These are phyloP conservation scores for Guyanaporus albipodus DNA, from an alignment of 768 basidiomycete genomes.

Conservation along the genomic window DNA sequence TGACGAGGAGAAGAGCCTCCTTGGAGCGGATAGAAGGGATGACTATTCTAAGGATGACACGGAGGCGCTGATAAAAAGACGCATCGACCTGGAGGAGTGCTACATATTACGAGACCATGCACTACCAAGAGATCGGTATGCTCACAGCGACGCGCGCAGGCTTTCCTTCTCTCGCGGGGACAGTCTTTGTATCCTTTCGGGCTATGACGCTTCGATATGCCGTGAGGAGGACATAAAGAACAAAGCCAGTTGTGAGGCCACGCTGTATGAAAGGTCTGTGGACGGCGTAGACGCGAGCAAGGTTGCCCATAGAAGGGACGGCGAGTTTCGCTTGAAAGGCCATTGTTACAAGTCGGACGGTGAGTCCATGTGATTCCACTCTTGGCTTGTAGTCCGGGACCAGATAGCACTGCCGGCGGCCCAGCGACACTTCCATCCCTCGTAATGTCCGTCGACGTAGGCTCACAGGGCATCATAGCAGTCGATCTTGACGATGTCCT, in stretches of 20 bases:
- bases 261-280: constrained; percentile 75
- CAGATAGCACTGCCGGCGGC: too few species aligned
- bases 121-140: constrained; percentile 10
- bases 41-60: constrained; percentile 75
- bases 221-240: constrained; percentile 62
- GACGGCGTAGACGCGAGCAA: constrained; percentile 51
- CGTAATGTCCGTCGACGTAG: too few species aligned
- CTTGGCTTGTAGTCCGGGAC: too few species aligned
- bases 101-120: too few species aligned
- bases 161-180: constrained; percentile 35
- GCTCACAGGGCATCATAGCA: constrained; percentile 52
- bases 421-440: too few species aligned
- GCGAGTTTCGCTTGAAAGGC: too few species aligned
- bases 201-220: constrained; percentile 58
- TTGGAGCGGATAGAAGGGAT: constrained; percentile 83
- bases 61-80: constrained; percentile 80
- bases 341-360: too few species aligned
- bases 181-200: constrained; percentile 22
- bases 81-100: constrained; percentile 76
- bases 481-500: constrained; percentile 70
- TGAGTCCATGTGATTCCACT: too few species aligned
- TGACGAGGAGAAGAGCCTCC: constrained; percentile 80
- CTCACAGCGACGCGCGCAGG: constrained; percentile 66
- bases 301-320: too few species aligned
- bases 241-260: constrained; percentile 62